phyloP scores from a whole-genome alignment of 768 basidiomycete species.

The Pholiota microspora region DNA sequence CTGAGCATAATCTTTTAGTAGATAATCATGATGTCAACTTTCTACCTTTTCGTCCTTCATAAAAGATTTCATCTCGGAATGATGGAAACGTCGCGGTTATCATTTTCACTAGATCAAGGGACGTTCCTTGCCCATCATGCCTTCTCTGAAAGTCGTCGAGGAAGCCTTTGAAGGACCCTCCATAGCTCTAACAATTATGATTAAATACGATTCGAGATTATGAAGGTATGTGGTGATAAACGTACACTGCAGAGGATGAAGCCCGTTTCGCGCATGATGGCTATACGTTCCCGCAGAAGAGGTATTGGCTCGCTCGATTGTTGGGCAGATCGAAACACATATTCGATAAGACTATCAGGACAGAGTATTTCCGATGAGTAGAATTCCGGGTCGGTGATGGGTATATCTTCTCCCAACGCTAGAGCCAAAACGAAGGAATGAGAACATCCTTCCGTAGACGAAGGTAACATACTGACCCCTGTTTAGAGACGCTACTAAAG shows the following conservation, averaged over 20 bases:
- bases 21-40: neutral
- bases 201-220: conserved; percentile 1
- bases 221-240: neutral
- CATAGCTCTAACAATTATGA: conserved; percentile 46
- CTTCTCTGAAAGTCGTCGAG: conserved; percentile 56
- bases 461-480: conserved; percentile 48
- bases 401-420: conserved; percentile 78
- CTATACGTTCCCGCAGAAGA: conserved; percentile 66
- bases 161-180: conserved; percentile 70
- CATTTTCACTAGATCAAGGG: conserved; percentile 71
- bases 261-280: conserved; percentile 78
- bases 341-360: conserved; percentile 65
- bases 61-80: conserved; percentile 68
- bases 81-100: conserved; percentile 69
- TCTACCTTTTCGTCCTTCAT: conserved; percentile 59
- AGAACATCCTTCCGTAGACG: neutral
- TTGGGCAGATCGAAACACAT: conserved; percentile 63
- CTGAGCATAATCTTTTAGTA: neutral
- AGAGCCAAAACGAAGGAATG: conserved; percentile 2
- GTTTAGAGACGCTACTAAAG: conserved; percentile 79
- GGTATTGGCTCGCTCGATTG: conserved; percentile 66
- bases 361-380: conserved; percentile 71
- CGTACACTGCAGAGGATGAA: conserved; percentile 66
- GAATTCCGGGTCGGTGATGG: conserved; percentile 76
- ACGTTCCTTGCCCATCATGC: conserved; percentile 56